Base-by-base conservation (phyloP, 2,329 filamentous ascomycete genomes). In the Pseudogymnoascus sp. region DNA sequence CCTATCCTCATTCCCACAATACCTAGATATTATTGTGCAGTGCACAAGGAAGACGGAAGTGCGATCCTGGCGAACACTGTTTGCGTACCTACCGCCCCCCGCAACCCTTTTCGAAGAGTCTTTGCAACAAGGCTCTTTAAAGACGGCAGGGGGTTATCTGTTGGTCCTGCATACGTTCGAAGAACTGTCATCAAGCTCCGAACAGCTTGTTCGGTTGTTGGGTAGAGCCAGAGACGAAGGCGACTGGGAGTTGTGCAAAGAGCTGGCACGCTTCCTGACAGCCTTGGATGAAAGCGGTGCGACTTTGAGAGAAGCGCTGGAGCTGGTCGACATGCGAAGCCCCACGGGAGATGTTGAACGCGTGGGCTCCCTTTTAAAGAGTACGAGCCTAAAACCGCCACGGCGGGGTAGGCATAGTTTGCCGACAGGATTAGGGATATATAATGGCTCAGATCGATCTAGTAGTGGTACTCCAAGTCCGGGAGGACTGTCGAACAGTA, bases 1-100 rank as follows among this genome's bases (percentile, higher is more conserved):
- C 8, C 74, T 87, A 64, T 89, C 89, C 0, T 90, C 87, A 1
- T 89, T 91, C 75, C 88, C 87, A 63, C 86, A 91, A 64, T 99
- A 97, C 72, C 86, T 97, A 15, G 93, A 97, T 71, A 95, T 97
- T 64, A 88, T 99, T 23, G 89, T 99, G 19, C 95, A 96, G 76
- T 99, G 95, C 76, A 97, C 95, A 1, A 88, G 95, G 63, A 99
- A 99, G 76, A 99, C 95, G 0, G 95, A 99, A 73, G 87, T 96
- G 7, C 87, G 93, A 40, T 96, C 91, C 63, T 99, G 95, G 95
- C 87, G 89, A 65, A 97, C 95, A 0, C 81, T 99, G 1, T 99
- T 99, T 74, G 86, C 87, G 4, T 92, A 97, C 71, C 81, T 99
- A 0, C 95, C 95, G 0, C 91, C 93, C 0, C 91, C 93, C 3